A percentile compares a stretch with the other conserved stretches of the same genome.
Conservation (phyloP, 2,329 filamentous ascomycete genomes). For the Fusarium succisae region DNA sequence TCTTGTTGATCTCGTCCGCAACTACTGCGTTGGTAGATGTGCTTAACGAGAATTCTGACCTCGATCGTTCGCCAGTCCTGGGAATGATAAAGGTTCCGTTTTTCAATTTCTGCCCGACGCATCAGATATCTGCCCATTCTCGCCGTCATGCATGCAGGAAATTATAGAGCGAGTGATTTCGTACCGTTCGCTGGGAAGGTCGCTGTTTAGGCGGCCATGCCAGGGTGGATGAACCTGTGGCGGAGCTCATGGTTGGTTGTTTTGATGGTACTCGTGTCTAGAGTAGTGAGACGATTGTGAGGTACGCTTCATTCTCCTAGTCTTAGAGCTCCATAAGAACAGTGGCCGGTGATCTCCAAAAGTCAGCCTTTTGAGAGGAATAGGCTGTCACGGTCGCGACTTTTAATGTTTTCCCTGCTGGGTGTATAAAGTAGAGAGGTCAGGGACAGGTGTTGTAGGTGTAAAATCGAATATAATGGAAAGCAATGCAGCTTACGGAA, state of each 20-base stretch:
- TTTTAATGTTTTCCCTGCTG: not conserved
- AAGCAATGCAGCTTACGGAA: constrained; percentile 1
- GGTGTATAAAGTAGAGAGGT: constrained; percentile 4
- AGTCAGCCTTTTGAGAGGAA: not conserved
- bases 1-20: constrained; percentile 12
- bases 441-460: not conserved
- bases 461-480: not conserved
- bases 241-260: constrained; percentile 56
- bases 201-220: constrained; percentile 55
- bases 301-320: constrained; percentile 38
- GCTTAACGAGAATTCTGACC: constrained; percentile 81
- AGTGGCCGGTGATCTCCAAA: not conserved
- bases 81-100: constrained; percentile 90
- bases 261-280: constrained; percentile 33
- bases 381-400: not conserved
- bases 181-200: constrained; percentile 58
- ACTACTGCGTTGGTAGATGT: constrained; percentile 50
- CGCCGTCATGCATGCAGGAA: not conserved
- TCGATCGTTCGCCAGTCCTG: constrained; percentile 83
- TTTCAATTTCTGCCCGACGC: constrained; percentile 69
- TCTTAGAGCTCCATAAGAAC: constrained; percentile 32
- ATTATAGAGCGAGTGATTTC: constrained; percentile 28
- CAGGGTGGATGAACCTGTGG: constrained; percentile 43
- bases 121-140: constrained; percentile 12
- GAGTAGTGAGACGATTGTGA: constrained; percentile 24